Base-by-base conservation (phyloP, 768 basidiomycete genomes). In the Termitomyces titanicus region DNA sequence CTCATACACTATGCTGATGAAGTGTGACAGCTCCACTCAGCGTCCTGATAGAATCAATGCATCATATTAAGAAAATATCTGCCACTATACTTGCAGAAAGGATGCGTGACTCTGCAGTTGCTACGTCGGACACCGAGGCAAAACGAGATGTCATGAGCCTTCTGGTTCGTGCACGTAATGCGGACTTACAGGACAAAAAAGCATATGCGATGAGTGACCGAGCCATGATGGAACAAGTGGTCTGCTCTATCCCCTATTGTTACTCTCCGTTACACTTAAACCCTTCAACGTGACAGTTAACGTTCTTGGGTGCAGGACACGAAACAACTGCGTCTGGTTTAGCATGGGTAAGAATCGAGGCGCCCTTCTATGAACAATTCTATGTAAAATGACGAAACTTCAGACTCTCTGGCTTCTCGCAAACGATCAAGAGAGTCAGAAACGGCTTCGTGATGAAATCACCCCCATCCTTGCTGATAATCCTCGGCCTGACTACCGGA, bases 331-430 rank as follows among this genome's bases (percentile, higher is more conserved):
- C 79, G 0, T 73, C 76, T 43, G 79, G 78, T 17, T 57, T 77
- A 24, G 67, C 74, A 20, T 85, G 82, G 81, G 77, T 78, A 56
- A 24, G 67, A 47, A 65, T 5, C 7, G 24, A 11, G 34, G 9
- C n/a, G 2, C 15, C 24, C 20, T 22, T n/a, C n/a, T 17, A 12
- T 18, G 6, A 27, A 29, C 22, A 35, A 13, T 53, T 53, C 9
- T 2, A 13, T n/a, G 10, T 20, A 22, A 24, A 15, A 27, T 31
- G 9, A 38, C 18, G 11, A 5, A 56, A 34, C 18, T 8, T 59
- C 38, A 77, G 80, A 78, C 79, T 0, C 67, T 82, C 8, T 82
- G 80, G 79, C 70, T 80, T 22, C 74, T 85, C 13, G 76, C 81
- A 9, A 78, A 79, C 38, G 69, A 83, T 62, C 75, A 70, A 3